phyloP scores from a whole-genome alignment of 306 rosid genomes.

The Vicia faba region DNA sequence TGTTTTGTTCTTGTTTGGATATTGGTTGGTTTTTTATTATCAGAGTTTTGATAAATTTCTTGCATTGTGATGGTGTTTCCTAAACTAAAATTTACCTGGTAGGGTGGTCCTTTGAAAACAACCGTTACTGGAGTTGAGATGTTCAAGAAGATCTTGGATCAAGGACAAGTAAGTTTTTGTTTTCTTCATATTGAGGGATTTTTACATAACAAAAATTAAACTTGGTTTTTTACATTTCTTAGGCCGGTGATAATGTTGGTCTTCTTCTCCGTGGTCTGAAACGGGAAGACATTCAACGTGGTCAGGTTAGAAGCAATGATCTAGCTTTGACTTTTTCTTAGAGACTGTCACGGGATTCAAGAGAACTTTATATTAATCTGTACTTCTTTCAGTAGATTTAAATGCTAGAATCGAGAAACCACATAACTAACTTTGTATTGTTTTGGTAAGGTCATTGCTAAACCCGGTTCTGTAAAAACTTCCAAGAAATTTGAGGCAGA shows the following conservation, averaged over 20 bases:
- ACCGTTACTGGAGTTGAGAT: constrained; percentile 98
- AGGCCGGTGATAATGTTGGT: constrained; percentile 99
- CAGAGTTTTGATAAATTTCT: constrained; percentile 9
- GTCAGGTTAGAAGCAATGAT: constrained; percentile 66
- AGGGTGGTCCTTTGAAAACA: constrained; percentile 84
- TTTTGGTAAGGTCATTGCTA: constrained; percentile 78
- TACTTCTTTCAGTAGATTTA: constrained; percentile 3
- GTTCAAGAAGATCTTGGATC: constrained; percentile 98
- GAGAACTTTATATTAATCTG: constrained; percentile 12
- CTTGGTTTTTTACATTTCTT: constrained; percentile 37
- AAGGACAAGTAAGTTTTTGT: constrained; percentile 76
- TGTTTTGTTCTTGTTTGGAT: constrained; percentile 23
- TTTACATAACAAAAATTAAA: constrained; percentile 14
- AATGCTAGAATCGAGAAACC: constrained; percentile 7
- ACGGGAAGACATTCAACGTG: constrained; percentile 94
- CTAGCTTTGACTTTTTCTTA: constrained; percentile 9
- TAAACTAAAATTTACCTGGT: constrained; percentile 36
- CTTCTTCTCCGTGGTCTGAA: constrained; percentile 98
- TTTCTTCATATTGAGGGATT: constrained; percentile 23
- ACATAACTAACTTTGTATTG: constrained; percentile 4
- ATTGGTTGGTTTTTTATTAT: constrained; percentile 2
- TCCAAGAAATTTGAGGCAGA: constrained; percentile 93
- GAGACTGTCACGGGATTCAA: constrained; percentile 25
- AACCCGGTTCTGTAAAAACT: constrained; percentile 83
- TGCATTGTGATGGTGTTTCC: constrained; percentile 18